Conservation (phyloP, 2,329 filamentous ascomycete genomes). For the Calonectria montana region DNA sequence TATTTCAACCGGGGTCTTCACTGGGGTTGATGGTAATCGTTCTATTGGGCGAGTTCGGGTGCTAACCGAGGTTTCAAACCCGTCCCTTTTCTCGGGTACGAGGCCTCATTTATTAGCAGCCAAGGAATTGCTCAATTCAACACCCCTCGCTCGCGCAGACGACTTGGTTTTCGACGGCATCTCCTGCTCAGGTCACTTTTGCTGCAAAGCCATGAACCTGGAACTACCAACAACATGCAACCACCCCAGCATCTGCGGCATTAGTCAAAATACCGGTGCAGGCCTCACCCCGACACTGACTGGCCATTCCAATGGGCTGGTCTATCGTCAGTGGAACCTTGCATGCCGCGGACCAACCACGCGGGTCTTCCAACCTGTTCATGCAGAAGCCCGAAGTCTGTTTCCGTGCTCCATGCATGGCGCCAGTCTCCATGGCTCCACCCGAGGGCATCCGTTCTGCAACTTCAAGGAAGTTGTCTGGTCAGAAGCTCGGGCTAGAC, state of each 20-base stretch:
- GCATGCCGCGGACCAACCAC: neutral
- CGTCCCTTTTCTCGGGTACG: neutral
- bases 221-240: neutral
- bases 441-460: neutral
- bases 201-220: neutral
- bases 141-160: neutral
- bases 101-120: neutral
- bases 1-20: neutral
- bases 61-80: neutral
- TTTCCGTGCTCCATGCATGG: neutral
- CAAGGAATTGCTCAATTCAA: no score
- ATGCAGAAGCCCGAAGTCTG: constrained; percentile 10
- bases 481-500: neutral
- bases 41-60: neutral
- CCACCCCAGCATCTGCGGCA: constrained; percentile 15
- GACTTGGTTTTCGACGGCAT: no score
- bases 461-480: neutral
- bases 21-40: neutral
- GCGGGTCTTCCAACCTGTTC: constrained; percentile 14
- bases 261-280: constrained; percentile 8
- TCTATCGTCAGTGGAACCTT: neutral
- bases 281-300: neutral
- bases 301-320: constrained; percentile 5
- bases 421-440: neutral
- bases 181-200: neutral